Conservation (phyloP, 179 eudicot species). For the Corrigiola litoralis region DNA sequence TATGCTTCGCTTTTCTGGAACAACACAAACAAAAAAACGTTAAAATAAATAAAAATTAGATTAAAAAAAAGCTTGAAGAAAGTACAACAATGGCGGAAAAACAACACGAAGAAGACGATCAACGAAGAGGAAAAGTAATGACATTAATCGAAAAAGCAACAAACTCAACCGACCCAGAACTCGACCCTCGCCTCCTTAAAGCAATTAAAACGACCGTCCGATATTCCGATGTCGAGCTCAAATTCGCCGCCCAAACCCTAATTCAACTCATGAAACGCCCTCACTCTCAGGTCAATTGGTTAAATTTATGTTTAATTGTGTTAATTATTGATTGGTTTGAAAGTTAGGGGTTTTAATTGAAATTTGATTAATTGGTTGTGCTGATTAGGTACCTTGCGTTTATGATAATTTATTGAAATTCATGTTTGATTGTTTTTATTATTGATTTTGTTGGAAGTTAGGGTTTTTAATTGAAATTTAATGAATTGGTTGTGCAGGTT, state of each 20-base stretch:
- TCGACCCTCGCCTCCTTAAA: slow-evolving; percentile 84
- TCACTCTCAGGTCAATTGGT: slow-evolving; percentile 76
- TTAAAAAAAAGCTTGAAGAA: neutral
- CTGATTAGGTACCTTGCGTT: slow-evolving; percentile 85
- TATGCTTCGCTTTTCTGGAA: too few relatives aligned
- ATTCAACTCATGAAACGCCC: slow-evolving; percentile 70
- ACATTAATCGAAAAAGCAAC: slow-evolving; percentile 74
- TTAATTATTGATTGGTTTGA: neutral
- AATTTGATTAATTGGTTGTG: neutral
- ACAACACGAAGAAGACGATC: slow-evolving; percentile 26
- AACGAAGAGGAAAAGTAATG: slow-evolving; percentile 28
- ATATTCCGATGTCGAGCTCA: slow-evolving; percentile 71
- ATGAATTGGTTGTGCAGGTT: slow-evolving; percentile 40
- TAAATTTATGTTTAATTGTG: neutral
- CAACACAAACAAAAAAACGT: too few relatives aligned
- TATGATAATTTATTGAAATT: slow-evolving; percentile 23
- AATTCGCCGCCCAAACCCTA: slow-evolving; percentile 70
- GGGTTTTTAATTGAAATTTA: neutral
- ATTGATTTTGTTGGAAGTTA: neutral
- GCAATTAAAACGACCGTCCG: slow-evolving; percentile 74
- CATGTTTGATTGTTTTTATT: neutral
- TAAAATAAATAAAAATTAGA: too few relatives aligned
- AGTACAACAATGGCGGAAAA: slow-evolving; percentile 26
- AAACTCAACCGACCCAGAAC: slow-evolving; percentile 58
- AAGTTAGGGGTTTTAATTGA: slow-evolving; percentile 11